Base-by-base conservation (phyloP, 306 rosid species). In the Lathyrus oleraceus region DNA sequence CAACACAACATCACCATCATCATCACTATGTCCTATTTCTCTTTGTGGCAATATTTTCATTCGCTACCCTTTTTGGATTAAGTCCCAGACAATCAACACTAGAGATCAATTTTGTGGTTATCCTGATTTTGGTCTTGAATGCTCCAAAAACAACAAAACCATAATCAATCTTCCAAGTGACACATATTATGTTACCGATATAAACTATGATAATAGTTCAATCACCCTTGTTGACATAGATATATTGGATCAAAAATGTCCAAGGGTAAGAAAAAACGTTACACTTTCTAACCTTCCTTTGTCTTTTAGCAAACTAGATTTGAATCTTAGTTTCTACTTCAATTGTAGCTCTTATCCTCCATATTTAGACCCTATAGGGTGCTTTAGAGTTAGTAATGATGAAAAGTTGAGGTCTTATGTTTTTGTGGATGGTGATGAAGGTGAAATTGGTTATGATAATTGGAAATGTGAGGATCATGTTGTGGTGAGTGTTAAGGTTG, bases 251-350 rank as follows among this genome's bases (percentile, higher is more conserved):
- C 60, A 72, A 51, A 0, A 32, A 8, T 83, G 87, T 74, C 82
- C 82, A 2, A 76, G 87, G 62, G 75, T 71, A 19, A 23, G 45
- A 10, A 42, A 79, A 60, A 76, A 73, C 44, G 82, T 83, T 69
- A 39, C 80, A 39, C 0, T 79, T 40, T 54, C 39, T 14, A 49
- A 15, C 25, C 16, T 68, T 0, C 80, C 87, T 16, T 47, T 83
- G 47, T 36, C 61, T 27, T 69, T 56, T 14, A 63, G 10, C 28
- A 0, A 28, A 5, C 8, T 57, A 28, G 77, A 79, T 76, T 0
- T 68, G 68, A 76, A 79, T 36, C 76, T 83, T 9, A 79, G 21
- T 79, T 83, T 83, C 74, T 79, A 63, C 62, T 83, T 83, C 71
- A 83, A 83, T 10, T 79, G 87, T 62, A 83, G 69, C 23, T 43